A percentile compares a stretch with the other conserved stretches of the same genome.
phyloP scores from a whole-genome alignment of 371 early-diverging fungal genomes.

The Rhizopus microsporus region DNA sequence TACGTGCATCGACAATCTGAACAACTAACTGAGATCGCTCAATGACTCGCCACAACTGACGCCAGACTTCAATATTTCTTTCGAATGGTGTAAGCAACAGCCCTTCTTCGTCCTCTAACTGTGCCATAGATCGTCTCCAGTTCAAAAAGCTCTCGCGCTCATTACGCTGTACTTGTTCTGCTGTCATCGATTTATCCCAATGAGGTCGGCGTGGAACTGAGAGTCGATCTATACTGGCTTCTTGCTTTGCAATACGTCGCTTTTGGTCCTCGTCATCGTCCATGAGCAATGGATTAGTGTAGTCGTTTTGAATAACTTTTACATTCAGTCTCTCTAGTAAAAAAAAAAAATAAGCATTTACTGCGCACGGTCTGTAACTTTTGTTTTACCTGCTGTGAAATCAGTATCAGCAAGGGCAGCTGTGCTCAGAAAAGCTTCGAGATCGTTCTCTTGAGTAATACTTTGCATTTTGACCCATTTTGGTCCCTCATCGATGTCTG shows the following conservation, averaged over 20 bases:
- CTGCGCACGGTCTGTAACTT: background rate
- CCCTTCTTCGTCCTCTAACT: slow-evolving; percentile 88
- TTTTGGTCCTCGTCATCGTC: slow-evolving; percentile 74
- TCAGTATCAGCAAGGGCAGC: slow-evolving; percentile 95
- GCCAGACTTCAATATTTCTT: slow-evolving; percentile 99
- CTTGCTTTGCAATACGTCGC: slow-evolving; percentile 73
- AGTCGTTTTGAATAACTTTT: slow-evolving; percentile 76
- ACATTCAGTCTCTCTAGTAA: slow-evolving; percentile 79
- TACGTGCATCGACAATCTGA: slow-evolving; percentile 99
- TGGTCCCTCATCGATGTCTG: slow-evolving; percentile 82
- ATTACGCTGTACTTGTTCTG: slow-evolving; percentile 75
- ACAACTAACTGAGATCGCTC: slow-evolving; percentile 97
- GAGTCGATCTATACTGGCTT: slow-evolving; percentile 68
- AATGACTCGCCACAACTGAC: slow-evolving; percentile 99
- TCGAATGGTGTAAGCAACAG: slow-evolving; percentile 97
- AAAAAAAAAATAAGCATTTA: background rate
- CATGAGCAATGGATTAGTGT: slow-evolving; percentile 83
- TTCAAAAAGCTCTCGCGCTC: slow-evolving; percentile 89
- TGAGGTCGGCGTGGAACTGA: slow-evolving; percentile 88
- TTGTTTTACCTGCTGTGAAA: slow-evolving; percentile 83
- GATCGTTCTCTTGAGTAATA: slow-evolving; percentile 95
- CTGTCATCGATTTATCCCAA: slow-evolving; percentile 88
- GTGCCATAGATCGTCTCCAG: slow-evolving; percentile 90
- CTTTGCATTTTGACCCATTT: slow-evolving; percentile 90
- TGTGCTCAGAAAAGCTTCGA: slow-evolving; percentile 94